Evolutionary conservation across 2,329 filamentous ascomycete species (phyloP).

Genomic region (Aspergillus versicolor): DNA sequence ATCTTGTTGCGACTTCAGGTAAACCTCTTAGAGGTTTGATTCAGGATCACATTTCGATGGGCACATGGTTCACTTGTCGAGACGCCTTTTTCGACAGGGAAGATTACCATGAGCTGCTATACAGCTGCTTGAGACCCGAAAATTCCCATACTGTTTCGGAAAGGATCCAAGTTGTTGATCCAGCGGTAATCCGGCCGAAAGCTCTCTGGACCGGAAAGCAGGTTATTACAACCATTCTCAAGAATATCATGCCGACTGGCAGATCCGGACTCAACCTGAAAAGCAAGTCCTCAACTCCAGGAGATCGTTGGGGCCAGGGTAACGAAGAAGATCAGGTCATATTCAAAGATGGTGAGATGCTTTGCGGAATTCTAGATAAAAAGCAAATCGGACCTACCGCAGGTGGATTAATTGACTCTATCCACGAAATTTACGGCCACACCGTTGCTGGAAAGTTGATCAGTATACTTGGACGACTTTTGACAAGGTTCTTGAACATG

Average conservation of each 20-base stretch:
- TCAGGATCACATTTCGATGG: constrained; percentile 97
- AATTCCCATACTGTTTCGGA: constrained; percentile 83
- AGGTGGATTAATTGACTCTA: constrained; percentile 84
- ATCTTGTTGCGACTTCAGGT: constrained; percentile 88
- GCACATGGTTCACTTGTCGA: constrained; percentile 82
- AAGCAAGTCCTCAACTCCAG: constrained; percentile 74
- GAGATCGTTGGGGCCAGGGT: constrained; percentile 70
- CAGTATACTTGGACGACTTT: constrained; percentile 81
- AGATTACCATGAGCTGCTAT: constrained; percentile 92
- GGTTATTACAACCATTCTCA: constrained; percentile 85
- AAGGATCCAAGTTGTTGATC: constrained; percentile 75
- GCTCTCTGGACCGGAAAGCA: constrained; percentile 95
- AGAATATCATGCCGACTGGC: constrained; percentile 80
- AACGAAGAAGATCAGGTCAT: constrained; percentile 77
- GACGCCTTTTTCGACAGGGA: constrained; percentile 87
- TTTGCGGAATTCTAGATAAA: constrained; percentile 92
- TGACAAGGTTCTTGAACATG: constrained; percentile 90
- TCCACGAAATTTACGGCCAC: constrained; percentile 92
- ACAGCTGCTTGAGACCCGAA: constrained; percentile 84
- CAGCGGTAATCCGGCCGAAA: constrained; percentile 77
- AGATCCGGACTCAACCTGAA: constrained; percentile 76
- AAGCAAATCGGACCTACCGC: constrained; percentile 85
- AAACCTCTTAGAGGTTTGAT: constrained; percentile 94
- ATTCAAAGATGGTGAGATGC: constrained; percentile 81
- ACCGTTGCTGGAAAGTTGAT: constrained; percentile 82